Evolutionary conservation across 495 filamentous ascomycete species (phyloP).

Genomic region (Aspergillus nidulans): DNA sequence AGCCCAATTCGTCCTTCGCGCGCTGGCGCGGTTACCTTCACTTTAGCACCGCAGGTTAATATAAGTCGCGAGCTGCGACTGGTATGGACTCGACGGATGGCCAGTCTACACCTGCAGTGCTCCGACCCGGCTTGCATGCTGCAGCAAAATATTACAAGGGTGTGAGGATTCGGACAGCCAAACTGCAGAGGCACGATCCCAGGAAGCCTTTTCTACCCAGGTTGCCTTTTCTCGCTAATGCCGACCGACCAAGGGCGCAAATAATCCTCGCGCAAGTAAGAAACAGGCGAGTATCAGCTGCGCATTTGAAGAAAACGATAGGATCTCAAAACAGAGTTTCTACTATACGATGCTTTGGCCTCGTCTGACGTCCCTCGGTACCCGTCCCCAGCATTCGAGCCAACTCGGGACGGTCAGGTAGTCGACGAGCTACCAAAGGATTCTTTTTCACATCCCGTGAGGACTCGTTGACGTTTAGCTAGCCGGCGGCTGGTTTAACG

Average conservation of each 20-base stretch:
- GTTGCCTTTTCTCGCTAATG: slow-evolving; percentile 8
- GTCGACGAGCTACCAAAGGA: not conserved
- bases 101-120: not conserved
- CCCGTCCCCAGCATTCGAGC: not conserved
- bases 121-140: slow-evolving; percentile 9
- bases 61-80: not conserved
- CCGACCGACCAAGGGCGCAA: not conserved
- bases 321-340: slow-evolving; percentile 3
- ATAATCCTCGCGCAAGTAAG: not conserved
- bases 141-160: not conserved
- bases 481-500: slow-evolving; percentile 1
- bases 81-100: not conserved
- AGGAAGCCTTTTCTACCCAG: slow-evolving; percentile 6
- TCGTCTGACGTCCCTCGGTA: slow-evolving; percentile 4
- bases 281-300: not conserved
- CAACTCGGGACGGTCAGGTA: not conserved
- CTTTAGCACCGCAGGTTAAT: not conserved
- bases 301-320: not conserved
- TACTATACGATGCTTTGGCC: slow-evolving; percentile 6
- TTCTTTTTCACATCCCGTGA: slow-evolving; percentile 1
- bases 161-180: not conserved
- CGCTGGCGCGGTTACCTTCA: slow-evolving; percentile 4
- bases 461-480: not conserved
- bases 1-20: not conserved
- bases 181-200: slow-evolving; percentile 1